Percentiles rank a stretch among this genome's conserved stretches.
These are phyloP conservation scores for Diphasiastrum complanatum DNA, from an alignment of 83 land plant species.

Conservation along the genomic window DNA sequence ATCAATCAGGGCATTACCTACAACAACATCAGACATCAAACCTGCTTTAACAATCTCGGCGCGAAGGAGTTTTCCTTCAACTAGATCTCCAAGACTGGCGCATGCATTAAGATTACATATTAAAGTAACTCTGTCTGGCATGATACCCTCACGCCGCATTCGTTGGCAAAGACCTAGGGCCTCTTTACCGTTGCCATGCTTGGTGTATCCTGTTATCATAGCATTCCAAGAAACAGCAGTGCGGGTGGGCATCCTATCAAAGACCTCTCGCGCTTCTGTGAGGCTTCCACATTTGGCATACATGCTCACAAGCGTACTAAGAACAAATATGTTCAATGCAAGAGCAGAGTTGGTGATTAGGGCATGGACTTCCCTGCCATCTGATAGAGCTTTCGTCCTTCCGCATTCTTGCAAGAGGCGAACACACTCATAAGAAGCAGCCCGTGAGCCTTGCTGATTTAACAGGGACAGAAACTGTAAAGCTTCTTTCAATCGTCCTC, in stretches of 20 bases:
- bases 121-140: background rate
- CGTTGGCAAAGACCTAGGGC: conserved; percentile 4
- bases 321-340: background rate
- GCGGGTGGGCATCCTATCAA: background rate
- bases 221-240: conserved; percentile 2
- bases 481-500: too few relatives aligned
- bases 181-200: background rate
- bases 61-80: background rate
- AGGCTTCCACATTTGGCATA: too few relatives aligned
- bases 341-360: background rate
- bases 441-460: too few relatives aligned
- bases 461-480: too few relatives aligned
- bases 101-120: conserved; percentile 4
- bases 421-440: too few relatives aligned
- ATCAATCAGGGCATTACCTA: background rate
- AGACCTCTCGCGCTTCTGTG: background rate
- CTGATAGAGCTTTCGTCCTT: too few relatives aligned
- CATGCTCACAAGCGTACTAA: background rate
- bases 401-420: too few relatives aligned
- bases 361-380: too few relatives aligned
- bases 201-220: background rate
- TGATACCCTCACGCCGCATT: background rate
- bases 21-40: background rate
- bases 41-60: background rate
- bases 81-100: background rate